Base-by-base conservation (phyloP, 345 rosid species). In the Eucalyptus camaldulensis region DNA sequence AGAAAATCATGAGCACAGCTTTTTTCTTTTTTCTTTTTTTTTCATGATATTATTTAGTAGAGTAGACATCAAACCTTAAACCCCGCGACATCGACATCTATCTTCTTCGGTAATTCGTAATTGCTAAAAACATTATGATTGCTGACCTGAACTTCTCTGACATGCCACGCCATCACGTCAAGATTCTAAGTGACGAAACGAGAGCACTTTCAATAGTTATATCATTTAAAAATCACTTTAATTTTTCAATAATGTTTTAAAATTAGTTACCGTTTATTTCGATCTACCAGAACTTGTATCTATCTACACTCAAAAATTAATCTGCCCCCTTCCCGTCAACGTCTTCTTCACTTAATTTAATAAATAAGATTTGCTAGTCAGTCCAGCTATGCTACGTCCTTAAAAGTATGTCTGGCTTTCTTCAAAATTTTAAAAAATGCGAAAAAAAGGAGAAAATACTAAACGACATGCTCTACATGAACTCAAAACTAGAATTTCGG, bases 11-110 rank as follows among this genome's bases (percentile, higher is more conserved):
- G 62, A 56, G 27, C 3, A 0, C 62, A 10, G 62, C 29, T 56
- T 56, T 10, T 21, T 56, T 22, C 0, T 0, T 8, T 1, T 2
- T 22, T 4, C 1, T 1, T 8, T 56, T 24, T 56, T 53, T 8
- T 53, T 21, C 25, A 19, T 53, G 58, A 56, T 56, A 22, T 56
- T 56, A 56, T 24, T 22, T 56, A 56, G 27, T 22, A 56, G 62
- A 56, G 29, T 22, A 56, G 62, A 24, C 62, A 56, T 24, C 62
- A 53, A 53, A 53, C 58, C 22, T 51, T 51, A 51, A 51, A 51
- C 56, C 56, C 56, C 56, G 56, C 22, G 1, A 51, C 56, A 7
- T 17, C 4, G 2, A 51, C 22, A 51, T 51, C 22, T 17, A 51
- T 51, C 56, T 21, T 53, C 10, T 53, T 53, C 5, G 58, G 58